Evolutionary conservation across 1,284 basidiomycete genomes (phyloP), one percentile per base, ranked within the genome.

Genomic region (Rhodotorula sp.): DNA sequence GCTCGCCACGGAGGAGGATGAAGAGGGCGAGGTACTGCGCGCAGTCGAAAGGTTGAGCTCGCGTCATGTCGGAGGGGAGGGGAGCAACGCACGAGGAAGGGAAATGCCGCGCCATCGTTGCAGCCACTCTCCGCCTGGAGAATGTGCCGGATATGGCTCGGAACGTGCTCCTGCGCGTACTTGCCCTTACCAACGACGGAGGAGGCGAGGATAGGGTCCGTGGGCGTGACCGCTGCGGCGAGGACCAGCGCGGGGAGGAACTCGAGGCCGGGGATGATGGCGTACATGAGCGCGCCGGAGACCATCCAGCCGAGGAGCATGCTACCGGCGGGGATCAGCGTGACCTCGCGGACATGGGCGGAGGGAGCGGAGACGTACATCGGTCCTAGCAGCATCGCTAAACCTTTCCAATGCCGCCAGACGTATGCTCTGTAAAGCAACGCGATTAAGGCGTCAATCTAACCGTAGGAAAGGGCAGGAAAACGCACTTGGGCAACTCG

Each of bases 111-210:
- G 39, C 94, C 94, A 76, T 97, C 94, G 72, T 79, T 79, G 41
- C 76, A 75, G 17, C 94, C 94, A 12, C 91, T 93, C 82, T 98
- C 95, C 2, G 93, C 94, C 6, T 91, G 88, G n/a, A 97, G 84
- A 67, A 97, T 86, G 82, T 98, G 93, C 51, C 95, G 89, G 60
- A 99, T 86, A 81, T 99, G 97, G 0, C 93, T 90, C 0, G 96
- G 96, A 27, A 99, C 96, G 79, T 99, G 96, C 80, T 97, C 97
- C 81, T 99, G 92, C 4, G 96, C 96, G 84, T 96, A 99, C 82
- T 94, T 96, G 65, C 97, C 96, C 71, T 79, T 79, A 80, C 97
- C 96, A 22, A 99, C 90, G 67, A 99, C 82, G 37, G 83, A 83
- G 64, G 85, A 84, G 0, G 84, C 83, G 73, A 85, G 79, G 71